Evolutionary conservation across 1,139 yeast genomes (phyloP), one percentile per base, ranked within the genome.

Genomic region (Hemisphaericaspora lyxosophila): DNA sequence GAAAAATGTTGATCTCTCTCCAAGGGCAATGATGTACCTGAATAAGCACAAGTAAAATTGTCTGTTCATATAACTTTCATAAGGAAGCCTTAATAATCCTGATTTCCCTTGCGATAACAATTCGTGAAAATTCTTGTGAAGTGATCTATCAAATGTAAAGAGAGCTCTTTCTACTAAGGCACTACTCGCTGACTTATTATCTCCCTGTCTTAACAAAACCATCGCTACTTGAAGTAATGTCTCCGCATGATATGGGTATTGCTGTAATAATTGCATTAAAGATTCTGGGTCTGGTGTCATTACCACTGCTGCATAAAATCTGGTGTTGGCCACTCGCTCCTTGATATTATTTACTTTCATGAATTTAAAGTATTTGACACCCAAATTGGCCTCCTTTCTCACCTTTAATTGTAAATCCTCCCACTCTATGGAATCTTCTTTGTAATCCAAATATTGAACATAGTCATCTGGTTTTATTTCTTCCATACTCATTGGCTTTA

Each of bases 181-280:
- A 54, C 78, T 81, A 47, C 90, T 72, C 45, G 84, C 66, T 31
- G 85, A 68, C 56, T 81, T 83, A 41, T 70, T 68, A 45, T 83
- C 85, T 22, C 95, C 95, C 50, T 85, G 92, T 56, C 94, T 74
- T 26, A 82, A 71, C 35, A 85, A 60, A 14, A 86, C 83, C 61
- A 82, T 77, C 1, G 95, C 85, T 2, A 83, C 86, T 60, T 87
- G 95, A 32, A 88, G 62, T n/a, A 87, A 64, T 0, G 92, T 82
- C 42, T 85, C 89, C 3, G 80, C 79, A 51, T 85, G 92, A 53
- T 86, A 87, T 5, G 95, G 95, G 43, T 69, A 65, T 43, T 67
- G 73, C 37, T 78, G 78, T 16, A 83, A 60, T 33, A 81, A 56
- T 26, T 64, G 66, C 50, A 83, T 75, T 38, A 85, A 62, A 0